phyloP scores from a whole-genome alignment of 2,329 filamentous ascomycete genomes.

The Bretziella fagacearum region DNA sequence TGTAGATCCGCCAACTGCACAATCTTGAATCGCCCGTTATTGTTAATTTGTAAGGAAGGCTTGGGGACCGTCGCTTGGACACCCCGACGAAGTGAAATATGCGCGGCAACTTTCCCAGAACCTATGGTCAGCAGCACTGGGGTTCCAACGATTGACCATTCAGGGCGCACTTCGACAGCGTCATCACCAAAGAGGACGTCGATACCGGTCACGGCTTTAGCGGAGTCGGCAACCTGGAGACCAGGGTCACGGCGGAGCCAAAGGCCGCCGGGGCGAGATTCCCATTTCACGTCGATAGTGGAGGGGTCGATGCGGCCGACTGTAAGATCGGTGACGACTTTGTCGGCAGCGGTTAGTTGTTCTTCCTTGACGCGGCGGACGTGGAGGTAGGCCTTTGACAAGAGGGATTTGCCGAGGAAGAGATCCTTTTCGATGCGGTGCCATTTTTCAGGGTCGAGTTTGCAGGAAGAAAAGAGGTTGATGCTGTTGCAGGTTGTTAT shows the following conservation, averaged over 20 bases:
- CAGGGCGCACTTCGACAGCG: constrained; percentile 72
- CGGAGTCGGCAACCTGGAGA: constrained; percentile 57
- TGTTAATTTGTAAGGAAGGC: constrained; percentile 58
- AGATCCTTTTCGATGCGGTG: constrained; percentile 79
- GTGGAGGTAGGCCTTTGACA: constrained; percentile 63
- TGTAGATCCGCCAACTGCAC: constrained; percentile 93
- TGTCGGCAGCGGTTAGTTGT: constrained; percentile 56
- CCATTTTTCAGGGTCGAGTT: constrained; percentile 55
- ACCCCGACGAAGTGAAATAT: constrained; percentile 65
- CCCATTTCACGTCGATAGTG: constrained; percentile 42
- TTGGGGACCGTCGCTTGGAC: constrained; percentile 29
- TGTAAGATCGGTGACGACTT: constrained; percentile 61
- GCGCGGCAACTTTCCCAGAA: constrained; percentile 46
- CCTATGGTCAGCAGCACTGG: constrained; percentile 53
- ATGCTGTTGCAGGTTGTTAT: constrained; percentile 58
- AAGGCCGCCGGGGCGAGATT: constrained; percentile 56
- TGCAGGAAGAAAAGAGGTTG: constrained; percentile 60
- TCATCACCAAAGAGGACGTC: constrained; percentile 84
- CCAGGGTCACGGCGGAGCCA: constrained; percentile 67
- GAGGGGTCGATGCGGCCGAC: constrained; percentile 57
- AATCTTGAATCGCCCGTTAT: constrained; percentile 92
- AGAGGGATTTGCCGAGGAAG: constrained; percentile 58
- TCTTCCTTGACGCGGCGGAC: constrained; percentile 74
- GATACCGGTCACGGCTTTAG: constrained; percentile 57
- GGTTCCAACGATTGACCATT: constrained; percentile 65